Evolutionary conservation across 2,329 filamentous ascomycete species (phyloP), one percentile per base, ranked within the genome.

Genomic region (Pseudofabraea citricarpa): DNA sequence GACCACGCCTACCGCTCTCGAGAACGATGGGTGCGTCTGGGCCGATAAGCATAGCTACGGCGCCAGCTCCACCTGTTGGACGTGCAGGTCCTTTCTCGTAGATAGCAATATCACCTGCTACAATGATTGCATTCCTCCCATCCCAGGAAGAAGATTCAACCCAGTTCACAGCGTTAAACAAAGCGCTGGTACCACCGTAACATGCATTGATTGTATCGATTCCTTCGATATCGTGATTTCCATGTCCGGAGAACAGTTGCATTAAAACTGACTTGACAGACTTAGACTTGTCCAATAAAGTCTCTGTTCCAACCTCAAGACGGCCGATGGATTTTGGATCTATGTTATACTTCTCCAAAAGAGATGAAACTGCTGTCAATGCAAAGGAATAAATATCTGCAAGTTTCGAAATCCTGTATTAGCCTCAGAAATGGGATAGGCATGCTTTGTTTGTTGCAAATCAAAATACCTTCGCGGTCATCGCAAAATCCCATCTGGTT

Each of bases 401-500:
- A 40, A 12, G 4, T 5, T 32, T 32, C 10, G 27, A 54, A 8
- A 21, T 16, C 33, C 5, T 5, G 19, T 4, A 15, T 22, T 6
- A 21, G 27, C 20, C 16, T 22, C 7, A 9, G 15, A 41, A 27
- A 27, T n/a, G 7, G 5, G 10, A 41, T 41, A 15, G 24, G 49
- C 60, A 56, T 65, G 8, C 24, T n/a, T 27, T 27, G 24, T n/a
- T 27, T 8, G 5, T 12, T 12, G 15, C 26, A 29, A 12, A 15
- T 12, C 12, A 29, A 12, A 13, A n/a, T 7, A 74, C 73, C 73
- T 72, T 90, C 86, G 59, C 85, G 81, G 63, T 90, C 86, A 67
- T 90, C 85, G 65, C 86, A 90, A 70, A 90, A 90, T 72, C 81
- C 81, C 86, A 90, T 90, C 71, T 84, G 87, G 63, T 83, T 89